Conservation (phyloP, 306 rosid species). For the Cicer pinnatifidum region DNA sequence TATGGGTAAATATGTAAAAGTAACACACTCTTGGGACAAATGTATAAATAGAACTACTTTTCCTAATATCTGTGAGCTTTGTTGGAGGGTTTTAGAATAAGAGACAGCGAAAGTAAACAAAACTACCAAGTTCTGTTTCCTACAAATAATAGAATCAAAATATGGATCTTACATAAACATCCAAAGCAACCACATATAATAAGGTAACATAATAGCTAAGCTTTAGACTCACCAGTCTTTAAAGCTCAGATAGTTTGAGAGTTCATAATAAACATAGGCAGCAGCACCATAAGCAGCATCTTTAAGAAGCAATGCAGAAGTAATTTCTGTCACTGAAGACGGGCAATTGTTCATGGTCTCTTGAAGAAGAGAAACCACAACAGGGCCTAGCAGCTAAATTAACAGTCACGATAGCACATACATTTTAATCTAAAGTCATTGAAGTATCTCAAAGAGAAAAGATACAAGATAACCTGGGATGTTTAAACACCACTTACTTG, state of each 20-base stretch:
- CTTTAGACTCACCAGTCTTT: slow-evolving; percentile 74
- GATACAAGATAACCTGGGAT: slow-evolving; percentile 38
- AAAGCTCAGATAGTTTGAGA: slow-evolving; percentile 90
- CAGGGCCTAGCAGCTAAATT: slow-evolving; percentile 84
- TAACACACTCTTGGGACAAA: too few relatives aligned
- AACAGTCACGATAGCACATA: slow-evolving; percentile 44
- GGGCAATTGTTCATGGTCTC: slow-evolving; percentile 90
- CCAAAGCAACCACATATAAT: background rate
- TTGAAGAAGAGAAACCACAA: slow-evolving; percentile 91
- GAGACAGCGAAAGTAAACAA: background rate
- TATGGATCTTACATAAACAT: slow-evolving; percentile 25
- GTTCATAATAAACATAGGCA: slow-evolving; percentile 96
- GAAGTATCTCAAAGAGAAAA: slow-evolving; percentile 37
- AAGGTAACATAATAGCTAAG: slow-evolving; percentile 28
- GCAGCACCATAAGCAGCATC: slow-evolving; percentile 99
- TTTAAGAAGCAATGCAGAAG: slow-evolving; percentile 89
- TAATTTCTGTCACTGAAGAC: slow-evolving; percentile 73
- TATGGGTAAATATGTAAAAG: too few relatives aligned
- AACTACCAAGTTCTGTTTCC: slow-evolving; percentile 24
- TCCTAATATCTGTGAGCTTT: too few relatives aligned
- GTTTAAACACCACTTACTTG: slow-evolving; percentile 65
- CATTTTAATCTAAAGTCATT: slow-evolving; percentile 32
- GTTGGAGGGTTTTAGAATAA: too few relatives aligned
- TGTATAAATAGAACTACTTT: too few relatives aligned
- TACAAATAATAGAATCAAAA: slow-evolving; percentile 6